A percentile compares a stretch with the other conserved stretches of the same genome.
Conservation (phyloP, 2,329 filamentous ascomycete genomes). For the Drechmeria coniospora region DNA sequence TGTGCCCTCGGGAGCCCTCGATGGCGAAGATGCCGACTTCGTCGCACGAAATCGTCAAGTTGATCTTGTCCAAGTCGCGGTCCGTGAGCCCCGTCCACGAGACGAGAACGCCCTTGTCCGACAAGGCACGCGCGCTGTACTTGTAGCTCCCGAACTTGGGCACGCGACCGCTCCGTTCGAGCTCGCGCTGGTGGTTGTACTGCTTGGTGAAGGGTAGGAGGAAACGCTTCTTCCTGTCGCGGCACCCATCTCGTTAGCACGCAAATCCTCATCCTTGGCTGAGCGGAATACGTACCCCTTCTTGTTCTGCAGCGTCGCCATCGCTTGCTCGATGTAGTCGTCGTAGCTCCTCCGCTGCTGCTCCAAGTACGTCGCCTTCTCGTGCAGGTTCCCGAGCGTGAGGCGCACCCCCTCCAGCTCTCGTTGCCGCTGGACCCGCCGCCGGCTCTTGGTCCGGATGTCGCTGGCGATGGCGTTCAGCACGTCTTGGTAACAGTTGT, state of each 20-base stretch:
- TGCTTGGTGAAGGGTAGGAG: slow-evolving; percentile 94
- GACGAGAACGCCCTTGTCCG: slow-evolving; percentile 87
- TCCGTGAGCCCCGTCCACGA: slow-evolving; percentile 77
- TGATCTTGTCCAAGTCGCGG: slow-evolving; percentile 76
- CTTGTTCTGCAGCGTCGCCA: slow-evolving; percentile 92
- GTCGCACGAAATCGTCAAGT: slow-evolving; percentile 87
- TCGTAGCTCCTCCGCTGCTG: slow-evolving; percentile 96
- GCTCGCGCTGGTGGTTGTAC: slow-evolving; percentile 94
- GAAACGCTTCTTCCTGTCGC: slow-evolving; percentile 66
- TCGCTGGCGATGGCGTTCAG: slow-evolving; percentile 93
- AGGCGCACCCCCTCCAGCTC: slow-evolving; percentile 74
- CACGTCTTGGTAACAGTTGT: slow-evolving; percentile 95
- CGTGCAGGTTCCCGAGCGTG: slow-evolving; percentile 59
- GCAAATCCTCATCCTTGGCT: not conserved
- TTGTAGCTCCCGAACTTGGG: slow-evolving; percentile 98
- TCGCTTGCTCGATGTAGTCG: slow-evolving; percentile 97
- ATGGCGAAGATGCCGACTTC: slow-evolving; percentile 88
- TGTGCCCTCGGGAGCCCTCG: slow-evolving; percentile 78
- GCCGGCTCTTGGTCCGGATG: slow-evolving; percentile 90
- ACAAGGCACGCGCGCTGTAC: slow-evolving; percentile 78
- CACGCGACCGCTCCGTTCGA: slow-evolving; percentile 79
- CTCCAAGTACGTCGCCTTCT: slow-evolving; percentile 85
- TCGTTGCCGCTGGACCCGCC: slow-evolving; percentile 77
- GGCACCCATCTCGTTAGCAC: slow-evolving; percentile 6
- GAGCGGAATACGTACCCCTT: slow-evolving; percentile 48